Evolutionary conservation across 495 filamentous ascomycete species (phyloP).

Genomic region (Penicillium tannophilum): DNA sequence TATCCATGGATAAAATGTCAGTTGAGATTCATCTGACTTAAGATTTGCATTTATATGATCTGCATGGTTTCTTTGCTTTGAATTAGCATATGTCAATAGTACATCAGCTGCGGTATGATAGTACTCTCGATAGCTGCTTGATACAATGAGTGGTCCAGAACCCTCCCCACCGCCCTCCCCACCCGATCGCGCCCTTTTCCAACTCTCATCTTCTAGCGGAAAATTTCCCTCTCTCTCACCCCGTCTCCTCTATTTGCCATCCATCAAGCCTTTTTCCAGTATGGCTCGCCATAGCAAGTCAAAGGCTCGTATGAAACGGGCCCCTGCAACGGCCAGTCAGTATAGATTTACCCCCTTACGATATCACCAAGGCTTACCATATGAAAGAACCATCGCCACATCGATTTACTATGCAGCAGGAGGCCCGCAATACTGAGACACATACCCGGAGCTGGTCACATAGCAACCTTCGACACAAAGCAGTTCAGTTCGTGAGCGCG

Average conservation of each 20-base stretch:
- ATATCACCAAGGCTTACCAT: conserved; percentile 1
- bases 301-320: conserved; percentile 26
- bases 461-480: conserved; percentile 52
- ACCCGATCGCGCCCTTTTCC: conserved; percentile 13
- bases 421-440: conserved; percentile 73
- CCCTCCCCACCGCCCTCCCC: conserved; percentile 5
- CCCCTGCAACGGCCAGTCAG: conserved; percentile 17
- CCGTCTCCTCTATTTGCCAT: background rate
- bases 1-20: no score
- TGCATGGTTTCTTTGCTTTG: no score
- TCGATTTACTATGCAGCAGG: conserved; percentile 67
- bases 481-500: conserved; percentile 76
- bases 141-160: background rate
- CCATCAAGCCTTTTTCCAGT: conserved; percentile 1
- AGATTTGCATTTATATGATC: no score
- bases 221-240: background rate
- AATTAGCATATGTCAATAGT: no score
- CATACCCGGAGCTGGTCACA: conserved; percentile 45
- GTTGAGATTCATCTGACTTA: no score
- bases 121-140: no score
- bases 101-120: no score
- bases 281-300: conserved; percentile 36
- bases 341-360: background rate
- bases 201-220: background rate
- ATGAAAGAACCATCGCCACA: conserved; percentile 20